Percentiles rank a stretch among this genome's conserved stretches.
These are phyloP conservation scores for Rhododendron ovatum DNA, from an alignment of 148 eudicot genomes.

Conservation along the genomic window DNA sequence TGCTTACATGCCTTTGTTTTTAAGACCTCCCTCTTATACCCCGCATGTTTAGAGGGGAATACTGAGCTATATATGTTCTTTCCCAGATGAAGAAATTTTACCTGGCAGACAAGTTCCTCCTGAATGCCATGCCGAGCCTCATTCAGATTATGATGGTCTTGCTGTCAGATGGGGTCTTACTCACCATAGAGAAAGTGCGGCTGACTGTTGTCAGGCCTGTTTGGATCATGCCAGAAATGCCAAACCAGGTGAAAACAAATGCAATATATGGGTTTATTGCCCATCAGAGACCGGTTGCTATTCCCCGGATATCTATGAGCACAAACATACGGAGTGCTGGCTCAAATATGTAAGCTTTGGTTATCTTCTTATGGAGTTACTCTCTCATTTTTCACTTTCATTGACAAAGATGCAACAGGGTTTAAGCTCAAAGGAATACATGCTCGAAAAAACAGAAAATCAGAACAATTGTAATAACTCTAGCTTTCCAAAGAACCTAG, in stretches of 20 bases:
- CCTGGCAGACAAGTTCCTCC: constrained; percentile 77
- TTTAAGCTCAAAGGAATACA: not conserved
- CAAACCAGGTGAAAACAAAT: constrained; percentile 61
- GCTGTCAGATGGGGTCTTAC: constrained; percentile 97
- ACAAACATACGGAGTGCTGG: constrained; percentile 90
- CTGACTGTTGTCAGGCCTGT: constrained; percentile 92
- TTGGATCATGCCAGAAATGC: constrained; percentile 78
- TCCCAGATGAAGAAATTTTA: constrained; percentile 58
- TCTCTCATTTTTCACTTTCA: not conserved
- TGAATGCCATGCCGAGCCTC: constrained; percentile 72
- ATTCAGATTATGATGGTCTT: constrained; percentile 77
- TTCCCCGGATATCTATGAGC: constrained; percentile 89
- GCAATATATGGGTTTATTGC: constrained; percentile 97
- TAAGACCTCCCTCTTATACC: no score
- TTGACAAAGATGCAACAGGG: not conserved
- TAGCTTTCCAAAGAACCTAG: not conserved
- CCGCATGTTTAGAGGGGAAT: not conserved
- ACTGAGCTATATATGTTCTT: not conserved
- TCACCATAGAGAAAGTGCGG: constrained; percentile 86
- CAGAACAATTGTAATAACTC: not conserved
- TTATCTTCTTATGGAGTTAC: not conserved
- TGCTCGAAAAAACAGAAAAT: not conserved
- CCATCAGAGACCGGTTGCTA: constrained; percentile 83
- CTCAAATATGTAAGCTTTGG: constrained; percentile 72
- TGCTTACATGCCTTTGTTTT: no score